Percentiles rank a stretch among this genome's conserved stretches.
Evolutionary conservation across 768 basidiomycete species (phyloP).

Genomic region (Boletus reticulatus): DNA sequence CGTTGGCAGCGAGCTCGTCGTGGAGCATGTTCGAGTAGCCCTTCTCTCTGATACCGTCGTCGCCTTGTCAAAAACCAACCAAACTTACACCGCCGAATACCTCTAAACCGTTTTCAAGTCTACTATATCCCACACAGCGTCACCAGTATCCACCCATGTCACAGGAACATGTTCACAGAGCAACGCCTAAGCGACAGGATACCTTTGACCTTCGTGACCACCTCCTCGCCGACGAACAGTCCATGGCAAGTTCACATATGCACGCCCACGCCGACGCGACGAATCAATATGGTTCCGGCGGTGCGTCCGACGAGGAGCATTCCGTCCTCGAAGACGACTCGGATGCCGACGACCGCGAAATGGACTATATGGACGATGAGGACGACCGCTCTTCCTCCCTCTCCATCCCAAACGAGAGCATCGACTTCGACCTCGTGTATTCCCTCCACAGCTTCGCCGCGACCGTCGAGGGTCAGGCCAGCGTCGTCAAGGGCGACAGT

Average conservation of each 20-base stretch:
- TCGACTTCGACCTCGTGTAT: constrained; percentile 91
- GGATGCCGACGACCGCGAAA: constrained; percentile 65
- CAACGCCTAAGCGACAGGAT: constrained; percentile 44
- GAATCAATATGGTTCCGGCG: constrained; percentile 33
- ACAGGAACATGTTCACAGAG: constrained; percentile 25
- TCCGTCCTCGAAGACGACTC: constrained; percentile 87
- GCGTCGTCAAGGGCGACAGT: constrained; percentile 97
- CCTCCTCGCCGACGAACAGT: constrained; percentile 52
- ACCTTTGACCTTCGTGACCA: constrained; percentile 74
- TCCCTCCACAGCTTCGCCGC: constrained; percentile 96
- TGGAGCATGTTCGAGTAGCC: constrained; percentile 18
- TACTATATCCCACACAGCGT: not conserved
- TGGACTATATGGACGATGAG: constrained; percentile 69
- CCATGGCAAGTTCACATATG: constrained; percentile 43
- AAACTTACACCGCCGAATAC: not conserved
- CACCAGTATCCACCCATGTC: constrained; percentile 22
- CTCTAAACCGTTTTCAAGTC: not conserved
- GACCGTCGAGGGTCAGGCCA: constrained; percentile 97
- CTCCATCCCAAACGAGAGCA: constrained; percentile 87
- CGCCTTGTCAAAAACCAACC: not conserved
- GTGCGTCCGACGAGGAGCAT: constrained; percentile 70
- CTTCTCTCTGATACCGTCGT: not conserved
- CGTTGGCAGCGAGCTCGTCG: constrained; percentile 11
- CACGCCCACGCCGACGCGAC: constrained; percentile 49
- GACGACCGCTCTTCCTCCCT: constrained; percentile 79